A percentile compares a stretch with the other conserved stretches of the same genome.
Conservation (phyloP, 1,139 yeast genomes). For the Debaryomyces singareniensis region DNA sequence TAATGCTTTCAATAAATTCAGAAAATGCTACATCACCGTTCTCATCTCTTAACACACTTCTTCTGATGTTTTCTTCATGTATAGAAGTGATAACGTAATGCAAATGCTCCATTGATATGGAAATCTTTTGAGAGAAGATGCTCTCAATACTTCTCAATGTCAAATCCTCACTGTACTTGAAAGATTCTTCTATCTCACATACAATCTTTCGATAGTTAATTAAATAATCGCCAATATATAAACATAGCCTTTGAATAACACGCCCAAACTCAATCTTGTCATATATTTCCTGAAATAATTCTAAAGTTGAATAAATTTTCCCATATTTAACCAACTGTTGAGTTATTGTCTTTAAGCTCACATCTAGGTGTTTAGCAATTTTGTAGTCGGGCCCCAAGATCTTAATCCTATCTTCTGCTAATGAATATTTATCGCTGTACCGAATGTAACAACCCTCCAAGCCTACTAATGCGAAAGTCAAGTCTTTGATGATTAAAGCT, state of each 20-base stretch:
- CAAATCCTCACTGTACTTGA: slow-evolving; percentile 34
- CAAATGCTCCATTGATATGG: slow-evolving; percentile 42
- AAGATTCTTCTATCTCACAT: slow-evolving; percentile 48
- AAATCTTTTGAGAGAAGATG: slow-evolving; percentile 22
- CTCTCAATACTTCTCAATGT: slow-evolving; percentile 30
- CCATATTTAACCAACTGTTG: slow-evolving; percentile 58
- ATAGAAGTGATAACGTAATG: slow-evolving; percentile 48
- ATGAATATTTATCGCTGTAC: slow-evolving; percentile 57
- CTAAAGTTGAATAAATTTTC: slow-evolving; percentile 51
- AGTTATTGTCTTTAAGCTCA: slow-evolving; percentile 69
- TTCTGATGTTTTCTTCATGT: slow-evolving; percentile 28
- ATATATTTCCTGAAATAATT: slow-evolving; percentile 52
- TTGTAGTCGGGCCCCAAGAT: slow-evolving; percentile 71
- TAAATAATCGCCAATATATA: slow-evolving; percentile 47
- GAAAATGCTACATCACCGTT: slow-evolving; percentile 25
- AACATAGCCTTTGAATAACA: slow-evolving; percentile 69
- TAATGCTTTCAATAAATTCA: slow-evolving; percentile 32
- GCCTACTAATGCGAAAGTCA: slow-evolving; percentile 65
- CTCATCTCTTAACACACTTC: slow-evolving; percentile 9
- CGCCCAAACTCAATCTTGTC: slow-evolving; percentile 55
- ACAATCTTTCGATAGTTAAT: slow-evolving; percentile 42
- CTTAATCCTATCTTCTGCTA: slow-evolving; percentile 23
- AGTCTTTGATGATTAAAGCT: slow-evolving; percentile 63
- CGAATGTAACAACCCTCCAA: slow-evolving; percentile 75
- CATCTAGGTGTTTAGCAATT: slow-evolving; percentile 66